A percentile compares a stretch with the other conserved stretches of the same genome.
Conservation (phyloP, 257 asterid species). For the Linderniella brevidens region DNA sequence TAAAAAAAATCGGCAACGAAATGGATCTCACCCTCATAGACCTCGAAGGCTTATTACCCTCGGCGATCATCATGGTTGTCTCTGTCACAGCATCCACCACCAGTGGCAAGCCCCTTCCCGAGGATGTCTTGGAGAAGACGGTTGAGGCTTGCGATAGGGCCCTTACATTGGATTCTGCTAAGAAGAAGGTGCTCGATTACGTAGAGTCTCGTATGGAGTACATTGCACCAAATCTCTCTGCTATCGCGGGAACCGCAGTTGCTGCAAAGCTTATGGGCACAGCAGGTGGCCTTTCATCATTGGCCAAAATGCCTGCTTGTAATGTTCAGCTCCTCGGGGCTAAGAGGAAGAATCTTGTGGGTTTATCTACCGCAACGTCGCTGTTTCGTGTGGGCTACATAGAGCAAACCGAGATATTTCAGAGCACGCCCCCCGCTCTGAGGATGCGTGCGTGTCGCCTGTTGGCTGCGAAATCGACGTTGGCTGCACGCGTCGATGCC, state of each 20-base stretch:
- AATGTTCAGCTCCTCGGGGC: conserved; percentile 98
- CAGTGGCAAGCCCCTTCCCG: conserved; percentile 96
- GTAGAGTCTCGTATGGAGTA: conserved; percentile 96
- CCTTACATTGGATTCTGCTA: conserved; percentile 59
- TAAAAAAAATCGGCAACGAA: conserved; percentile 77
- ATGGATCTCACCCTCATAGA: conserved; percentile 86
- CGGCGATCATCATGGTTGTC: conserved; percentile 90
- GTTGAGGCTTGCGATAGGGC: conserved; percentile 90
- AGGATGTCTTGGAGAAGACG: conserved; percentile 71
- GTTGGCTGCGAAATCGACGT: conserved; percentile 85
- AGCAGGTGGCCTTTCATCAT: conserved; percentile 81
- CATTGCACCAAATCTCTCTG: conserved; percentile 93
- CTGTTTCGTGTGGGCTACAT: conserved; percentile 76
- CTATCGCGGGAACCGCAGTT: conserved; percentile 91
- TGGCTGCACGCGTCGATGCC: conserved; percentile 90
- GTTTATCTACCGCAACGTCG: conserved; percentile 89
- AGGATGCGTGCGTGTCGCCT: conserved; percentile 88
- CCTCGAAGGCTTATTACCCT: conserved; percentile 88
- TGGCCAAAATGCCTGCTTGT: conserved; percentile 98
- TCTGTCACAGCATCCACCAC: conserved; percentile 97
- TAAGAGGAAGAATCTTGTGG: conserved; percentile 74
- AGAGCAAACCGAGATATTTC: conserved; percentile 80
- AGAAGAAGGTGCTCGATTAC: conserved; percentile 85
- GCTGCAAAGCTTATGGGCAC: conserved; percentile 98
- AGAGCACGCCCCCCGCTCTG: conserved; percentile 79